phyloP scores from a whole-genome alignment of 805 yeast genomes.

The Suhomyces emberorum region DNA sequence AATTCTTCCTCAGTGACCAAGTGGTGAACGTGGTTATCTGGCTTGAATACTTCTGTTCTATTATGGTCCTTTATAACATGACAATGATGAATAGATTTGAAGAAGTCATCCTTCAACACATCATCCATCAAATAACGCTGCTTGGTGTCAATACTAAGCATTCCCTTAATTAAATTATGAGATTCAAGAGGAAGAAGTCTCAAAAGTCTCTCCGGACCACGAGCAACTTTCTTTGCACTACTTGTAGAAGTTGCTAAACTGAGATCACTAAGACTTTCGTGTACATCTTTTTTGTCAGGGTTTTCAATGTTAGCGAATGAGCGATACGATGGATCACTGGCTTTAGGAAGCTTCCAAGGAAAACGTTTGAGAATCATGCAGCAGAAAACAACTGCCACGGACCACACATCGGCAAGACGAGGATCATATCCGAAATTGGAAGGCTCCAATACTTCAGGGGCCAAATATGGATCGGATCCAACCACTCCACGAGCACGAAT shows the following conservation, averaged over 20 bases:
- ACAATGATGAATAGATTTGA: conserved; percentile 55
- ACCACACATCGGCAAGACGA: conserved; percentile 88
- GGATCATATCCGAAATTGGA: conserved; percentile 65
- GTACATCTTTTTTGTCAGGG: background rate
- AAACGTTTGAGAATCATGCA: conserved; percentile 84
- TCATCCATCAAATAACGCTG: conserved; percentile 59
- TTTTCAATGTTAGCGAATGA: conserved; percentile 46
- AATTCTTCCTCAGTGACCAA: conserved; percentile 66
- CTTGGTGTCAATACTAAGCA: conserved; percentile 61
- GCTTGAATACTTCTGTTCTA: conserved; percentile 10
- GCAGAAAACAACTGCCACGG: conserved; percentile 85
- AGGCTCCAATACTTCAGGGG: conserved; percentile 77
- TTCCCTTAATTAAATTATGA: conserved; percentile 55
- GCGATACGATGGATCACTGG: conserved; percentile 68
- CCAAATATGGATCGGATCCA: conserved; percentile 93
- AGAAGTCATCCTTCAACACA: conserved; percentile 57
- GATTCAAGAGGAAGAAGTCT: conserved; percentile 68
- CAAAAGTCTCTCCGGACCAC: conserved; percentile 22
- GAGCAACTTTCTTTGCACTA: conserved; percentile 4
- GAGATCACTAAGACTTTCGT: conserved; percentile 2
- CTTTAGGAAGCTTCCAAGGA: conserved; percentile 95
- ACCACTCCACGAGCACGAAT: conserved; percentile 75
- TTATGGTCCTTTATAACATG: conserved; percentile 17
- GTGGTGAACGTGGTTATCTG: conserved; percentile 58
- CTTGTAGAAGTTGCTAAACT: conserved; percentile 4